Percentiles rank a stretch among this genome's conserved stretches.
Evolutionary conservation across 2,329 filamentous ascomycete species (phyloP).

Genomic region (Verticillium dahliae): DNA sequence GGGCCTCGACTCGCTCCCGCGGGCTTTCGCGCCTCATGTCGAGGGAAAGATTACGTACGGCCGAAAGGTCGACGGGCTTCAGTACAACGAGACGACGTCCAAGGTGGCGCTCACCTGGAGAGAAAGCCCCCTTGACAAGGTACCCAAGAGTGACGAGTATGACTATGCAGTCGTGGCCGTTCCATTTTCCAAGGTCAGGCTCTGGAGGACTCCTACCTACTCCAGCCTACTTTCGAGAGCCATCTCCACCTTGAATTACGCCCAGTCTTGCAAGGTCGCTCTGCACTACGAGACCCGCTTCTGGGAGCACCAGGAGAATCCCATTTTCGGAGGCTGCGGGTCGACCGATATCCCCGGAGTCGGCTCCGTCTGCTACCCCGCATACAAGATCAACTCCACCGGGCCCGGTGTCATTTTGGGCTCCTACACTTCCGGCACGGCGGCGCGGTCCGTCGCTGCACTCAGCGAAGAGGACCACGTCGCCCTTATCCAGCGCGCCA

Average conservation of each 20-base stretch:
- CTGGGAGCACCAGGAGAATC: conserved; percentile 34
- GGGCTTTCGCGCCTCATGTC: conserved; percentile 55
- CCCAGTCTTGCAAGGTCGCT: conserved; percentile 43
- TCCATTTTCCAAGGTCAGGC: conserved; percentile 52
- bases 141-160: conserved; percentile 40
- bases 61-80: conserved; percentile 47
- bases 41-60: conserved; percentile 48
- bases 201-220: conserved; percentile 31
- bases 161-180: conserved; percentile 56
- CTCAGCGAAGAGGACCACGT: conserved; percentile 47
- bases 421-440: conserved; percentile 38
- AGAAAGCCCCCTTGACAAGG: conserved; percentile 25
- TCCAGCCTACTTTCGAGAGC: conserved; percentile 29
- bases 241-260: conserved; percentile 32
- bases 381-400: conserved; percentile 53
- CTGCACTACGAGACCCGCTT: conserved; percentile 57
- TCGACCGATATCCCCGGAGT: conserved; percentile 48
- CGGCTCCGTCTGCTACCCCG: conserved; percentile 53
- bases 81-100: conserved; percentile 40
- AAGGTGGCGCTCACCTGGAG: conserved; percentile 52
- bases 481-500: conserved; percentile 53
- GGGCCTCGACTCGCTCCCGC: conserved; percentile 46
- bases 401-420: conserved; percentile 52
- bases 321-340: conserved; percentile 55
- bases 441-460: conserved; percentile 30